Evolutionary conservation across 2,329 filamentous ascomycete species (phyloP), one percentile per base, ranked within the genome.

Genomic region (Gaeumannomyces tritici): DNA sequence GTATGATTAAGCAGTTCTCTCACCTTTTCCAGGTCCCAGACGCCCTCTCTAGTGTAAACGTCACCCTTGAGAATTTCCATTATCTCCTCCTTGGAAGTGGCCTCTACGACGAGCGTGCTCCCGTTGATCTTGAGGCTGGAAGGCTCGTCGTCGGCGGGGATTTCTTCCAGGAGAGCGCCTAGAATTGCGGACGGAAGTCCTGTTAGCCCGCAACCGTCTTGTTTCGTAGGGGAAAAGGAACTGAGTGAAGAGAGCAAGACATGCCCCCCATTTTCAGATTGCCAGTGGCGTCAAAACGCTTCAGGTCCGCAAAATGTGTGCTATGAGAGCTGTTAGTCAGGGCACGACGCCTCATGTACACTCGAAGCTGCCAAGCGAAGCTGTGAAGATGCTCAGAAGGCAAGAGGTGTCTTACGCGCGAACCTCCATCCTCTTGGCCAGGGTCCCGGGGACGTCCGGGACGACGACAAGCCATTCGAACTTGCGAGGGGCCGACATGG

Each of bases 21-120:
- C 65, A 84, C 84, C 69, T 89, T 89, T 47, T 87, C 83, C 63
- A 89, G 71, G 77, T 96, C 90, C 92, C 92, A 96, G 11, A 96
- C 91, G 0, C 87, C 90, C 56, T 75, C 80, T 64, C 76, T 80
- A 12, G 81, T 79, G 75, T 96, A 96, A 12, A 92, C 77, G 76
- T 96, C 92, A 59, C 83, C 80, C 73, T 83, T 83, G 58, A 96
- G 72, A 61, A 82, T 70, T 68, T 88, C 82, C 55, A 88, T 72
- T 2, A 90, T 84, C 72, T 91, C 88, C 66, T 92, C 88, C 68
- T 82, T 85, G 11, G 81, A 86, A 65, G 84, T 82, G 9, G 89
- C 91, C 33, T 83, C 73, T 54, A 84, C 78, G 31, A 96, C 79
- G 70, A 95, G 76, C 24, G 86, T 84, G 72, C 88, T 91, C 55